Evolutionary conservation across 805 yeast species (phyloP).

Genomic region (Wickerhamomyces sydowiorum): DNA sequence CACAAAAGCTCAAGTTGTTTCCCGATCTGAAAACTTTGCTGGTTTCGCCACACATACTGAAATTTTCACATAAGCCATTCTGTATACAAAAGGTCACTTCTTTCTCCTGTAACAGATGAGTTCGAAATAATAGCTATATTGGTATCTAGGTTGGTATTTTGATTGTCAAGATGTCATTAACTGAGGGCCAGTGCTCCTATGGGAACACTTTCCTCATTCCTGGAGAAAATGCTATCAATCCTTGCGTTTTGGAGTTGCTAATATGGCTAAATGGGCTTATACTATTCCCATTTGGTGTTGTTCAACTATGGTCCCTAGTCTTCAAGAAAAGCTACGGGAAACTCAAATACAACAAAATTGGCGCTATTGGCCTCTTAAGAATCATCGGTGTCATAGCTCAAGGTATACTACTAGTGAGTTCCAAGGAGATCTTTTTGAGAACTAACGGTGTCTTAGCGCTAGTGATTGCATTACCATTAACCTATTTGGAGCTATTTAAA

Average conservation of each 20-base stretch:
- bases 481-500: conserved; percentile 36
- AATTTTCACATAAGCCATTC: background rate
- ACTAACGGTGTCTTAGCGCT: conserved; percentile 13
- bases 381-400: conserved; percentile 5
- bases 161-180: background rate
- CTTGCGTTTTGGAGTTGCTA: conserved; percentile 16
- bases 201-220: conserved; percentile 15
- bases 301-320: conserved; percentile 7
- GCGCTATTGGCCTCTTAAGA: conserved; percentile 7
- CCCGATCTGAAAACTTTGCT: no score
- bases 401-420: conserved; percentile 2
- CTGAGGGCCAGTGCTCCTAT: conserved; percentile 2
- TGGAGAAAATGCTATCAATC: conserved; percentile 20
- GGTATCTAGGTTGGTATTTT: no score
- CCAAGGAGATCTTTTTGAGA: conserved; percentile 1
- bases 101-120: no score
- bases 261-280: conserved; percentile 7
- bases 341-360: conserved; percentile 11
- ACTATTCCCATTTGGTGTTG: conserved; percentile 10
- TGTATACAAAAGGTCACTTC: background rate
- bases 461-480: conserved; percentile 34
- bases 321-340: background rate
- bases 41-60: background rate
- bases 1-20: background rate
- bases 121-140: no score